A percentile compares a stretch with the other conserved stretches of the same genome.
phyloP scores from a whole-genome alignment of 768 basidiomycete genomes.

The Hirschioporus abietinus region DNA sequence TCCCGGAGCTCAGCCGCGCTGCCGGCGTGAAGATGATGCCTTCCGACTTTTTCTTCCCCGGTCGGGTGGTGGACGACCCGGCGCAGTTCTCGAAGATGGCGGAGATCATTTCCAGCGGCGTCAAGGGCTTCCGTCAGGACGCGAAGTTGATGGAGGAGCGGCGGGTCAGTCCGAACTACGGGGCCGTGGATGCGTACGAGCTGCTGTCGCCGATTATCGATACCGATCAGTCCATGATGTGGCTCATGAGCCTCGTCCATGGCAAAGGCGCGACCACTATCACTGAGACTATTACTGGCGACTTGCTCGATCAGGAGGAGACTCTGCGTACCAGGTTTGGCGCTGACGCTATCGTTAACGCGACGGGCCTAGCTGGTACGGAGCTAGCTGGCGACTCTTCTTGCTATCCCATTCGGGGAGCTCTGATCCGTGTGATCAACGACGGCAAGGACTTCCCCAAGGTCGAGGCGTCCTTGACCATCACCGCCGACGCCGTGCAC shows the following conservation, averaged over 20 bases:
- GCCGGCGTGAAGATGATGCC: constrained; percentile 29
- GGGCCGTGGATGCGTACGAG: constrained; percentile 32
- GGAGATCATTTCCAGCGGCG: constrained; percentile 16
- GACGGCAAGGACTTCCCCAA: constrained; percentile 31
- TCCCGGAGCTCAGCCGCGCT: constrained; percentile 12
- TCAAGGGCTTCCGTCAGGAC: constrained; percentile 11
- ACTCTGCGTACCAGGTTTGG: constrained; percentile 21
- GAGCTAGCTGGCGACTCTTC: constrained; percentile 29
- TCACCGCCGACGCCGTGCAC: constrained; percentile 28
- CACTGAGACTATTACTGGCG: constrained; percentile 26
- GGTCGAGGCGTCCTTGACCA: constrained; percentile 27
- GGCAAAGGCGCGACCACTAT: constrained; percentile 25
- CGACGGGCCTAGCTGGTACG: constrained; percentile 28
- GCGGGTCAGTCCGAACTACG: constrained; percentile 23
- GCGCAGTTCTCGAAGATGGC: constrained; percentile 28
- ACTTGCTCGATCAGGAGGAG: constrained; percentile 24
- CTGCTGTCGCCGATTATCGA: constrained; percentile 31
- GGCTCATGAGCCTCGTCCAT: constrained; percentile 21
- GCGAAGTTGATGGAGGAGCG: constrained; percentile 22
- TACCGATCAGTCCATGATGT: constrained; percentile 31
- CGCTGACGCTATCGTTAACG: constrained; percentile 30
- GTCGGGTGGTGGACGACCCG: constrained; percentile 20
- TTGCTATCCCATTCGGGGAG: constrained; percentile 33
- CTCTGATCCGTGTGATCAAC: constrained; percentile 30
- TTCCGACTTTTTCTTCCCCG: constrained; percentile 31